These are phyloP conservation scores for Chiua virens DNA, from an alignment of 768 basidiomycete species.

Conservation along the genomic window DNA sequence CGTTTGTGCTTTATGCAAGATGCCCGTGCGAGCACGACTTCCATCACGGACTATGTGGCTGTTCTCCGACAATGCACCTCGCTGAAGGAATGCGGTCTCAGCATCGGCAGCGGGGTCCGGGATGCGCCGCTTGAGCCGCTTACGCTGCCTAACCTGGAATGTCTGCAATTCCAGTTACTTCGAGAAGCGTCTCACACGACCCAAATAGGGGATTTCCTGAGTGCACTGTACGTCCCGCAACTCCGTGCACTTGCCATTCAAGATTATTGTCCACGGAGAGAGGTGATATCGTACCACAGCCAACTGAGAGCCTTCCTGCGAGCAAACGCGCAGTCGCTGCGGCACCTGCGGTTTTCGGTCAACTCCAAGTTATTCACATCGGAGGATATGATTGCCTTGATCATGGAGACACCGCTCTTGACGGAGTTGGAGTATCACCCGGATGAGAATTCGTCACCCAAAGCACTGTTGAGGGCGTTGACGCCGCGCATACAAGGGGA, in stretches of 20 bases:
- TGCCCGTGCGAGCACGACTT: slow-evolving; percentile 16
- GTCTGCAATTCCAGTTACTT: slow-evolving; percentile 15
- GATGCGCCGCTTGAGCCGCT: slow-evolving; percentile 11
- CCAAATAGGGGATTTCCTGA: slow-evolving; percentile 18
- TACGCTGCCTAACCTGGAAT: slow-evolving; percentile 18
- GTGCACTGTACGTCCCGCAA: slow-evolving; percentile 13
- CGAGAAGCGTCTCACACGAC: slow-evolving; percentile 15
- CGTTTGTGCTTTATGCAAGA: slow-evolving; percentile 26
- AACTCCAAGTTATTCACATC: slow-evolving; percentile 18
- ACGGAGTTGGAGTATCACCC: slow-evolving; percentile 24
- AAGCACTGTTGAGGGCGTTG: slow-evolving; percentile 16
- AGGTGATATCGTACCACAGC: slow-evolving; percentile 11
- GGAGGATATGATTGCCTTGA: slow-evolving; percentile 15
- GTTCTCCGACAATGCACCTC: slow-evolving; percentile 21
- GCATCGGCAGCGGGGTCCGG: slow-evolving; percentile 9
- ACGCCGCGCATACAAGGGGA: slow-evolving; percentile 18
- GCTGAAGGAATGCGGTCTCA: slow-evolving; percentile 21
- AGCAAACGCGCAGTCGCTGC: slow-evolving; percentile 8
- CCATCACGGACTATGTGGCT: slow-evolving; percentile 19
- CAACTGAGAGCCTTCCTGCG: slow-evolving; percentile 18
- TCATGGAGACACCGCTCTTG: slow-evolving; percentile 18
- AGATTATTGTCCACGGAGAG: slow-evolving; percentile 15
- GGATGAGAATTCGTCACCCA: slow-evolving; percentile 22
- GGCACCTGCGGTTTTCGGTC: slow-evolving; percentile 14
- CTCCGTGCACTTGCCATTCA: slow-evolving; percentile 17